Conservation (phyloP, 495 filamentous ascomycete genomes). For the Parmelia sp. region DNA sequence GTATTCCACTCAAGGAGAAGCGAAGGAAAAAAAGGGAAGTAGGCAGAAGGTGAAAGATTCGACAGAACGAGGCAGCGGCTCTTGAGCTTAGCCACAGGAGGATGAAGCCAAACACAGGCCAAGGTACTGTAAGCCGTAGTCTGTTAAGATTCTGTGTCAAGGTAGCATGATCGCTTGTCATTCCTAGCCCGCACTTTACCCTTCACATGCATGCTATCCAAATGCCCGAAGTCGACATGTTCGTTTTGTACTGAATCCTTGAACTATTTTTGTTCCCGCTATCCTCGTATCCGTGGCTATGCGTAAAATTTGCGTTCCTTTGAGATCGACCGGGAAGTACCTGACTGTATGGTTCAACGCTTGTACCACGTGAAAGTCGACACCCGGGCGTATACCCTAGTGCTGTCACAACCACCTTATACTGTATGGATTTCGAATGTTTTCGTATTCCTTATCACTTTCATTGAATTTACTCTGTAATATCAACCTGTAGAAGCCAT, state of each 20-base stretch:
- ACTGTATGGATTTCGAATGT: not conserved
- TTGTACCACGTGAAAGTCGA: not conserved
- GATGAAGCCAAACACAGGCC: not conserved
- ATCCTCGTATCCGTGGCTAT: not conserved
- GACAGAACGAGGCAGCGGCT: not conserved
- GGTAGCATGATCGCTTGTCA: not conserved
- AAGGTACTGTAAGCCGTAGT: slow-evolving; percentile 13
- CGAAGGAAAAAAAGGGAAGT: not conserved
- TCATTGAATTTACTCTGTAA: not conserved
- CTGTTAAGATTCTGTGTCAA: not conserved
- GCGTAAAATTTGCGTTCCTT: too few relatives aligned
- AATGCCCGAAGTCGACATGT: not conserved
- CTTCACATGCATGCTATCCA: not conserved
- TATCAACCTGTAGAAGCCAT: not conserved
- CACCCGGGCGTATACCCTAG: not conserved
- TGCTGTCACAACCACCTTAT: not conserved
- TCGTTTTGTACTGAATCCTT: not conserved
- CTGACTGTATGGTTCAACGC: too few relatives aligned
- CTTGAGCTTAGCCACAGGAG: not conserved
- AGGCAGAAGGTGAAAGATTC: not conserved
- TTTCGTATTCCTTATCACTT: not conserved
- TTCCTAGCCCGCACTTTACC: not conserved
- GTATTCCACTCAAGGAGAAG: not conserved
- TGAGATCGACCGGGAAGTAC: too few relatives aligned
- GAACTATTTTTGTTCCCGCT: not conserved